phyloP scores from a whole-genome alignment of 2,329 filamentous ascomycete species.

The Aspergillus brunneoviolaceus region DNA sequence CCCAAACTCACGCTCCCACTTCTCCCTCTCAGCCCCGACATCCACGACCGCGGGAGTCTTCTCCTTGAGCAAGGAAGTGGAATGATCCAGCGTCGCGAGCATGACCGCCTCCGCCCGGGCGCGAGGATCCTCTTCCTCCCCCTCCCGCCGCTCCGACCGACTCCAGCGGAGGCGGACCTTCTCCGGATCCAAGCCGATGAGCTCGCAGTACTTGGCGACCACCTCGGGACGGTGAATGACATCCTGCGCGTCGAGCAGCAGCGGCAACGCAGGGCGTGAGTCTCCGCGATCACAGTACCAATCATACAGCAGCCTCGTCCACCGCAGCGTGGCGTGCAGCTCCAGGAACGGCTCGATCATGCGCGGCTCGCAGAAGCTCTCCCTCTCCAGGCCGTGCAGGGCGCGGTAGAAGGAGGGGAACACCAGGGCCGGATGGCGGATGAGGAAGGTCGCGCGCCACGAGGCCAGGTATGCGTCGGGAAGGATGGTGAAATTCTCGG shows the following conservation, averaged over 20 bases:
- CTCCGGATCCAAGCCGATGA: background rate
- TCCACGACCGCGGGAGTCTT: background rate
- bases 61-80: background rate
- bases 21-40: background rate
- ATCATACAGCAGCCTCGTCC: slow-evolving; percentile 1
- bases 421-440: slow-evolving; percentile 35
- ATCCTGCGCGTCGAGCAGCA: slow-evolving; percentile 31
- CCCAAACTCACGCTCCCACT: slow-evolving; percentile 7
- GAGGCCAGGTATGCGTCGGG: slow-evolving; percentile 30
- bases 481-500: slow-evolving; percentile 29
- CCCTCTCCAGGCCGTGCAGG: background rate
- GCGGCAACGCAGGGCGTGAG: background rate
- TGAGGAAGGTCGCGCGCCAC: slow-evolving; percentile 30
- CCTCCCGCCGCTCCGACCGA: background rate
- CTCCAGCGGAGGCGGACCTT: background rate
- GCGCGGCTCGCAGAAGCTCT: background rate
- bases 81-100: background rate
- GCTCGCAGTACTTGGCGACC: slow-evolving; percentile 9
- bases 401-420: slow-evolving; percentile 36
- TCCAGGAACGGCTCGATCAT: background rate
- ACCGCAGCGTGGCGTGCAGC: background rate
- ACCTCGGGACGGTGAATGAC: slow-evolving; percentile 25
- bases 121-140: background rate
- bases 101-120: background rate
- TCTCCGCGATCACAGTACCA: background rate